Evolutionary conservation across 345 rosid genomes (phyloP).

Genomic region (Eucalyptus marginata): DNA sequence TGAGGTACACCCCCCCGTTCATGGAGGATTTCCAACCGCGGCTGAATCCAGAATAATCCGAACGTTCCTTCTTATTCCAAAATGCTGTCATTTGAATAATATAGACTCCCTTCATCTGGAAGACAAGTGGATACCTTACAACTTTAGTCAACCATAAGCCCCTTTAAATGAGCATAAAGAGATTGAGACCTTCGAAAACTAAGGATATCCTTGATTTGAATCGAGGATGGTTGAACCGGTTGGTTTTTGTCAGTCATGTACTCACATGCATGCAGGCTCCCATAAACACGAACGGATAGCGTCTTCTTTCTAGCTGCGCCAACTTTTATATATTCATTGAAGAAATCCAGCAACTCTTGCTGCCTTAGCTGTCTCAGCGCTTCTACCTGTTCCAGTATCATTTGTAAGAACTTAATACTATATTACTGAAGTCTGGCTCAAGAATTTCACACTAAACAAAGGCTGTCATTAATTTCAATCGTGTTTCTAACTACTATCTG

Average conservation of each 20-base stretch:
- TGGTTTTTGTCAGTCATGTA: conserved; percentile 24
- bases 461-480: background rate
- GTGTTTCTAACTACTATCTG: background rate
- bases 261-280: conserved; percentile 42
- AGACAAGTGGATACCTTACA: background rate
- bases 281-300: conserved; percentile 50
- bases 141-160: conserved; percentile 21
- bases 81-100: no score
- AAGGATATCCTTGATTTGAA: conserved; percentile 44
- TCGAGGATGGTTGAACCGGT: conserved; percentile 8
- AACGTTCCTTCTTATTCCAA: no score
- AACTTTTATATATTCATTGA: conserved; percentile 53
- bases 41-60: no score
- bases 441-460: background rate
- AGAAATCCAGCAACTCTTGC: conserved; percentile 64
- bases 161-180: conserved; percentile 67
- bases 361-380: conserved; percentile 46
- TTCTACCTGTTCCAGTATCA: conserved; percentile 33
- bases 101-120: background rate
- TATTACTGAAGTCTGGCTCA: background rate
- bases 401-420: background rate
- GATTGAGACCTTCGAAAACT: conserved; percentile 69
- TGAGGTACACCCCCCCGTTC: no score
- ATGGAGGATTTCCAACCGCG: no score
- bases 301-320: conserved; percentile 52